A percentile compares a stretch with the other conserved stretches of the same genome.
phyloP scores from a whole-genome alignment of 306 rosid species.

The Mimosa pudica region DNA sequence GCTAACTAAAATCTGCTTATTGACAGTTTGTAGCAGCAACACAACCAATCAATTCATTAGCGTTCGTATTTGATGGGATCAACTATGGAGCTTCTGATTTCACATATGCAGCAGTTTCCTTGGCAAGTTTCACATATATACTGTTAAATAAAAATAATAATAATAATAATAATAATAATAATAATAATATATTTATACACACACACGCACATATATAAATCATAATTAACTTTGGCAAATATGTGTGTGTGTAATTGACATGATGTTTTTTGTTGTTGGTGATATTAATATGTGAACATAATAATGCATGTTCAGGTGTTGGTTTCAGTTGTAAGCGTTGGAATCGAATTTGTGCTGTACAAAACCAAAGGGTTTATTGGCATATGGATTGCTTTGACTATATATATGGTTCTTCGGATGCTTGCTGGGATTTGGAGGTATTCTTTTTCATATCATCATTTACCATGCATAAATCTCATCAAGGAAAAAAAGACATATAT shows the following conservation, averaged over 20 bases:
- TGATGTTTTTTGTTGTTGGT: neutral
- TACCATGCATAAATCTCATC: neutral
- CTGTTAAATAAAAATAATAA: no score
- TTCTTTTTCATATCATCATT: neutral
- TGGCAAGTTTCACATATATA: conserved; percentile 51
- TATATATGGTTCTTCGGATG: conserved; percentile 20
- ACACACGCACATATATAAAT: no score
- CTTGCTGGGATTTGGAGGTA: conserved; percentile 18
- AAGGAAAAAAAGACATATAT: neutral
- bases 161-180: no score
- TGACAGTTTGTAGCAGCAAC: conserved; percentile 93
- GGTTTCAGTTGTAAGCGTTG: conserved; percentile 7
- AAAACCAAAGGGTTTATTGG: neutral
- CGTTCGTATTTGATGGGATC: conserved; percentile 93
- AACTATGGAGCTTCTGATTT: conserved; percentile 97
- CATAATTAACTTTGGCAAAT: no score
- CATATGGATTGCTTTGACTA: conserved; percentile 2
- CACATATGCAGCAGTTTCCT: conserved; percentile 84
- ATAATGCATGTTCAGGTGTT: neutral
- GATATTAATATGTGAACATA: neutral
- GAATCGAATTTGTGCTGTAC: neutral
- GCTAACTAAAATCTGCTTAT: neutral
- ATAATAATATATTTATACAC: no score
- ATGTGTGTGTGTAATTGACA: no score
- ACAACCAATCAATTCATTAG: conserved; percentile 87